Percentiles rank a stretch among this genome's conserved stretches.
These are phyloP conservation scores for Neofusicoccum laricinum DNA, from an alignment of 2,329 filamentous ascomycete genomes.

Conservation along the genomic window DNA sequence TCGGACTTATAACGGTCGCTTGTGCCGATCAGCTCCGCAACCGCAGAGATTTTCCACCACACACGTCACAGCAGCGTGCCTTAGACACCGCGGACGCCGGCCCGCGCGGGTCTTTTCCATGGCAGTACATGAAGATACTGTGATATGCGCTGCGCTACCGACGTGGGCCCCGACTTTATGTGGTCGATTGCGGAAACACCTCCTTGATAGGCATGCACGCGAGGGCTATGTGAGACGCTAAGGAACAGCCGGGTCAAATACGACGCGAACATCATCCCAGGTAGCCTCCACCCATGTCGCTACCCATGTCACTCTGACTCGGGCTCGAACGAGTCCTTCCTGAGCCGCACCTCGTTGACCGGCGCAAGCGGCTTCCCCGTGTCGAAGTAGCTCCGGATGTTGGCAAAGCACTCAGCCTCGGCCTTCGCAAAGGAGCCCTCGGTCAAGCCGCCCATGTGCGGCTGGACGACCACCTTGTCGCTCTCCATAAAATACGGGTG, in stretches of 20 bases:
- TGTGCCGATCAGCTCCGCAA: neutral
- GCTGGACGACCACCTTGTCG: conserved; percentile 44
- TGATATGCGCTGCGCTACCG: too few species aligned
- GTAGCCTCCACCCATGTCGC: too few species aligned
- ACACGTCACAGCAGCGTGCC: neutral
- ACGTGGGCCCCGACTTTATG: too few species aligned
- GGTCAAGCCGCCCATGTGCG: conserved; percentile 46
- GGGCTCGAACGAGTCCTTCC: conserved; percentile 13
- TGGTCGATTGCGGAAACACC: too few species aligned
- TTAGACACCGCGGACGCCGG: neutral
- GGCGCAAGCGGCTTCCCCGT: conserved; percentile 40
- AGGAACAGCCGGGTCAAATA: too few species aligned
- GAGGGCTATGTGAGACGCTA: too few species aligned
- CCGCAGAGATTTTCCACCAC: neutral
- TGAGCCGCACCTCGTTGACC: conserved; percentile 26
- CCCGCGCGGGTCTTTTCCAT: neutral
- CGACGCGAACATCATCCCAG: too few species aligned
- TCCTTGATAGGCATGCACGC: too few species aligned
- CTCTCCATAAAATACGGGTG: conserved; percentile 39
- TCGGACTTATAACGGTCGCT: conserved; percentile 7
- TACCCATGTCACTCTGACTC: neutral
- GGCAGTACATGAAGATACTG: neutral
- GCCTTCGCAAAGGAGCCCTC: conserved; percentile 44
- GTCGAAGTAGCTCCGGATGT: conserved; percentile 40
- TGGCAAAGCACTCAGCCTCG: conserved; percentile 48